Evolutionary conservation across 352 stramenopile genomes (phyloP).

Genomic region (Phytophthora rubi): DNA sequence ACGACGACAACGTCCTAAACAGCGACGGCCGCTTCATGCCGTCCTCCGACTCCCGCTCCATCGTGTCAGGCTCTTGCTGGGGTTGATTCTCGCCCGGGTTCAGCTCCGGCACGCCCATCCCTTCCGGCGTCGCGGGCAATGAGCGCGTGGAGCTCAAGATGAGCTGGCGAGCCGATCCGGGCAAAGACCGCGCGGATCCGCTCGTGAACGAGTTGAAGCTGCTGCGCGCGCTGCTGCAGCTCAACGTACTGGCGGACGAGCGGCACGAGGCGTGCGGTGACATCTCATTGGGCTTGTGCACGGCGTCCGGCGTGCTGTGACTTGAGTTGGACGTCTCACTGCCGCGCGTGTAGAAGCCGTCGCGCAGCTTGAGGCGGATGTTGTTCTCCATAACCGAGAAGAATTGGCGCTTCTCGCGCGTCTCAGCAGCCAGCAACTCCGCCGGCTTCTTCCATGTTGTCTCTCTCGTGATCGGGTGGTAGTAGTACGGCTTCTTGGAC

Average conservation of each 20-base stretch:
- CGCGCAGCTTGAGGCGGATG: constrained; percentile 88
- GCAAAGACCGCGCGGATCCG: constrained; percentile 33
- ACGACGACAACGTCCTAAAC: constrained; percentile 81
- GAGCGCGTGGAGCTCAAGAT: constrained; percentile 45
- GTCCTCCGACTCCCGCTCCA: constrained; percentile 50
- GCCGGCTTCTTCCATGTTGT: constrained; percentile 97
- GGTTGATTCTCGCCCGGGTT: constrained; percentile 31
- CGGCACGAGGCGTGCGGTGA: constrained; percentile 36
- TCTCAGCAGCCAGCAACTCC: constrained; percentile 80
- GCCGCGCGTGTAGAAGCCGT: constrained; percentile 66
- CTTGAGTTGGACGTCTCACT: constrained; percentile 40
- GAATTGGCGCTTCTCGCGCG: constrained; percentile 87
- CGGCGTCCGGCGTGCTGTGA: constrained; percentile 28
- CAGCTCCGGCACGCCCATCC: constrained; percentile 21
- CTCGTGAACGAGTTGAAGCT: constrained; percentile 38
- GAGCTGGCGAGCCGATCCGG: constrained; percentile 35
- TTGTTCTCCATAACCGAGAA: constrained; percentile 98
- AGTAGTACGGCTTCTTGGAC: constrained; percentile 96
- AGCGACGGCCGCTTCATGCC: constrained; percentile 57
- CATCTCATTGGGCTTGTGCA: constrained; percentile 35
- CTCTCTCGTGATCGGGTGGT: constrained; percentile 94
- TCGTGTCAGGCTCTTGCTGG: constrained; percentile 42
- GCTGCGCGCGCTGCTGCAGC: constrained; percentile 41
- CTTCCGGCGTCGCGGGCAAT: constrained; percentile 59
- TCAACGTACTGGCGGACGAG: constrained; percentile 47